These are phyloP conservation scores for Fusarium cicatricum DNA, from an alignment of 2,329 filamentous ascomycete species.

Conservation along the genomic window DNA sequence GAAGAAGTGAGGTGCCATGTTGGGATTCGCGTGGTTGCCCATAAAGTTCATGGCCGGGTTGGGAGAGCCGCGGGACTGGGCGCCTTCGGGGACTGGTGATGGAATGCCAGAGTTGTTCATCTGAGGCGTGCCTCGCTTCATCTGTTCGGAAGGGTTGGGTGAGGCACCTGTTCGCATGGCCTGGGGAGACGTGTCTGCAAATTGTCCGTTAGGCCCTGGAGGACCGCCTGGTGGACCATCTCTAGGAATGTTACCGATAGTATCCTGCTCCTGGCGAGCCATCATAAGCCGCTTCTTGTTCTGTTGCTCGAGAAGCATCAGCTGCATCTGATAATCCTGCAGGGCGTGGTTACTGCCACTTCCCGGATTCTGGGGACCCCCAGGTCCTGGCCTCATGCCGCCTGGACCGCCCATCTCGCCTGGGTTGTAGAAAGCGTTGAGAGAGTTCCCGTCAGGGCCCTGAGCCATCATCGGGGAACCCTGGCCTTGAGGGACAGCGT, in stretches of 20 bases:
- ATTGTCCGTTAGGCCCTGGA: conserved; percentile 67
- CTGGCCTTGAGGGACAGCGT: conserved; percentile 76
- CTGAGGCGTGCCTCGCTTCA: conserved; percentile 80
- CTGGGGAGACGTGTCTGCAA: conserved; percentile 75
- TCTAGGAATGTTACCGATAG: conserved; percentile 58
- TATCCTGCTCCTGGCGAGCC: conserved; percentile 82
- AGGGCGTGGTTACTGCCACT: conserved; percentile 77
- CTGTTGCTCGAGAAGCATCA: conserved; percentile 87
- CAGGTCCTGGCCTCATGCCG: conserved; percentile 65
- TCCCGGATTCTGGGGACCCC: conserved; percentile 56
- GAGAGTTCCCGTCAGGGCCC: conserved; percentile 69
- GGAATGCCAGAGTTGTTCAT: conserved; percentile 74
- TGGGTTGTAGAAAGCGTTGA: conserved; percentile 70
- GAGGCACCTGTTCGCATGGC: conserved; percentile 74
- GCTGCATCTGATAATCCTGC: conserved; percentile 89
- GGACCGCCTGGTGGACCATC: conserved; percentile 63
- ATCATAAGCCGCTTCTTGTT: conserved; percentile 88
- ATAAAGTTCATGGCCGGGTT: conserved; percentile 70
- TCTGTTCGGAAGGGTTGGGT: conserved; percentile 79
- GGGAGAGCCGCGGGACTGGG: conserved; percentile 71
- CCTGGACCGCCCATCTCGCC: conserved; percentile 65
- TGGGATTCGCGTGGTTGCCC: conserved; percentile 68
- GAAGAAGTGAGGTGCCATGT: conserved; percentile 67
- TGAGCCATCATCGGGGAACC: conserved; percentile 84
- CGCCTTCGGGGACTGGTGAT: conserved; percentile 75